Evolutionary conservation across 1,139 yeast species (phyloP).

Genomic region (Saccharomyces uvarum): DNA sequence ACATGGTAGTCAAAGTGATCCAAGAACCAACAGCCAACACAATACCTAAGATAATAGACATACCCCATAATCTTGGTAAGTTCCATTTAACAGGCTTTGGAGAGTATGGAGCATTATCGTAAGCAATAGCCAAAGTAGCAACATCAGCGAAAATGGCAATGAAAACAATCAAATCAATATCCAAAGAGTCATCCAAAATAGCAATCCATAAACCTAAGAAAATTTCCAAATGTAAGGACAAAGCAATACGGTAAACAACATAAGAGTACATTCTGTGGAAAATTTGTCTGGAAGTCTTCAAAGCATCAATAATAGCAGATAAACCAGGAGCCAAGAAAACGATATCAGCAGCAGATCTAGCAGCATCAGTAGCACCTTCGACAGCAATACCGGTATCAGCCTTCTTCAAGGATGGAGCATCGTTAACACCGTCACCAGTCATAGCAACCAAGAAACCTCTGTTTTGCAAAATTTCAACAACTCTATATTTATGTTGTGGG

Average conservation of each 20-base stretch:
- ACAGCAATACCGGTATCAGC: slow-evolving; percentile 96
- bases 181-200: slow-evolving; percentile 70
- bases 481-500: slow-evolving; percentile 92
- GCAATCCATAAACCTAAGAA: slow-evolving; percentile 92
- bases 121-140: slow-evolving; percentile 89
- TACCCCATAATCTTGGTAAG: slow-evolving; percentile 93
- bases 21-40: slow-evolving; percentile 81
- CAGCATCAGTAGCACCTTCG: slow-evolving; percentile 93
- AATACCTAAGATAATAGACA: slow-evolving; percentile 74
- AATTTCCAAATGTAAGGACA: slow-evolving; percentile 82
- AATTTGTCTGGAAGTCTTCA: slow-evolving; percentile 88
- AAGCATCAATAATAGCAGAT: slow-evolving; percentile 85
- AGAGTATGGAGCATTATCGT: slow-evolving; percentile 95
- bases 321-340: slow-evolving; percentile 93
- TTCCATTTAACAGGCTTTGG: slow-evolving; percentile 97
- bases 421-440: slow-evolving; percentile 97
- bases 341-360: slow-evolving; percentile 91
- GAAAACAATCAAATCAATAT: slow-evolving; percentile 81
- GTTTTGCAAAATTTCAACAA: slow-evolving; percentile 74
- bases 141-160: slow-evolving; percentile 91
- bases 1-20: slow-evolving; percentile 87
- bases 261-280: slow-evolving; percentile 96
- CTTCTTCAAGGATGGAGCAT: slow-evolving; percentile 89
- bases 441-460: slow-evolving; percentile 92
- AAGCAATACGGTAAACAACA: slow-evolving; percentile 90